These are phyloP conservation scores for Boletus rex-veris DNA, from an alignment of 768 basidiomycete species.

Conservation along the genomic window DNA sequence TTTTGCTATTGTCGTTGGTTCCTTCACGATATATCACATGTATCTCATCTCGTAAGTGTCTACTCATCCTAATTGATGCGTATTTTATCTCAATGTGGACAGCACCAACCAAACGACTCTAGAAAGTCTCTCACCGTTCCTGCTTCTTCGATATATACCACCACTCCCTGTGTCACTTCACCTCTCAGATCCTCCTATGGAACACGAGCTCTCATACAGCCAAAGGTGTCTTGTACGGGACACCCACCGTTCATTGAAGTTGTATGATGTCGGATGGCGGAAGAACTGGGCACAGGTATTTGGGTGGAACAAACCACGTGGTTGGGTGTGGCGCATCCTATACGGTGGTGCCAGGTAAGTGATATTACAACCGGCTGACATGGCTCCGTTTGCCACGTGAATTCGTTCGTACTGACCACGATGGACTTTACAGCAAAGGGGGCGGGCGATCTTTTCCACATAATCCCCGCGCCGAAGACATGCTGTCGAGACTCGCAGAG, in stretches of 20 bases:
- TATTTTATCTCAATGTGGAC: not conserved
- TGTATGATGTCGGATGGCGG: constrained; percentile 75
- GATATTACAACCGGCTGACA: no score
- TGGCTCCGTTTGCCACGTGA: not conserved
- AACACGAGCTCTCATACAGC: constrained; percentile 61
- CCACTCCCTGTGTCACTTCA: constrained; percentile 46
- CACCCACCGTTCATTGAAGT: constrained; percentile 54
- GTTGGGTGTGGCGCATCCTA: constrained; percentile 51
- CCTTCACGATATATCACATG: constrained; percentile 72
- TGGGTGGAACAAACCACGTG: constrained; percentile 51
- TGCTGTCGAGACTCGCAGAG: constrained; percentile 61
- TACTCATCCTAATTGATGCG: not conserved
- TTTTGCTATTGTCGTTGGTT: constrained; percentile 65
- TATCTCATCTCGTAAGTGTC: constrained; percentile 67
- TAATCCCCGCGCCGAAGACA: constrained; percentile 63
- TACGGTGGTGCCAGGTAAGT: constrained; percentile 67
- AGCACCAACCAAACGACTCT: constrained; percentile 88
- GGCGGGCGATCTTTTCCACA: constrained; percentile 67
- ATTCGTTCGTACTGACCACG: not conserved
- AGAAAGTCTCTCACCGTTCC: constrained; percentile 71
- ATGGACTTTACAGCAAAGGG: constrained; percentile 43
- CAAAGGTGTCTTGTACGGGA: constrained; percentile 66
- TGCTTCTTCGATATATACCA: constrained; percentile 69
- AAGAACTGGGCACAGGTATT: constrained; percentile 69
- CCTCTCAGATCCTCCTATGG: constrained; percentile 67